Conservation (phyloP, 2,329 filamentous ascomycete genomes). For the Mycocentrospora acerina region DNA sequence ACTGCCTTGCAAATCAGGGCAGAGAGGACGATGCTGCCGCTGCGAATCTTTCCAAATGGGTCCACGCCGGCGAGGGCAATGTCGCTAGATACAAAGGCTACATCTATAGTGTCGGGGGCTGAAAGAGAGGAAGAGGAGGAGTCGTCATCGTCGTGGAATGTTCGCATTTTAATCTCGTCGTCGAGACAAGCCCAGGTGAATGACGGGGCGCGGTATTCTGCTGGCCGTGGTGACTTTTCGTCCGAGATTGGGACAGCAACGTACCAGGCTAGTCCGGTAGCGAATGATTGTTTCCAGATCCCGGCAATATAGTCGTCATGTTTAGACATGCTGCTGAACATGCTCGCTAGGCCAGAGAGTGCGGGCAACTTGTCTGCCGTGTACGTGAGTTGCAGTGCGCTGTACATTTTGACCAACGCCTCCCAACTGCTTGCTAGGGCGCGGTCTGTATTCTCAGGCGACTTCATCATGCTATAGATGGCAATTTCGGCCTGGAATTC, state of each 20-base stretch:
- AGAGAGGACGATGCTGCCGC: too few species aligned
- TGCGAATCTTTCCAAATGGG: too few species aligned
- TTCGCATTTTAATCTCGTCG: too few species aligned
- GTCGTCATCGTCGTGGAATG: too few species aligned
- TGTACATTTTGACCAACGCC: constrained; percentile 34
- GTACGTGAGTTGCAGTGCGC: constrained; percentile 28
- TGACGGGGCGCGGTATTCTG: constrained; percentile 31
- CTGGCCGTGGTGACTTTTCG: constrained; percentile 8
- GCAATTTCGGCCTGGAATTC: too few species aligned
- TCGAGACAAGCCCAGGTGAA: constrained; percentile 40
- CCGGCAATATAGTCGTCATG: constrained; percentile 36
- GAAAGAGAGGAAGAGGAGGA: too few species aligned
- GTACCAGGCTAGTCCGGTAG: constrained; percentile 35
- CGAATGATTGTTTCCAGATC: constrained; percentile 35
- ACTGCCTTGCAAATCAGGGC: too few species aligned
- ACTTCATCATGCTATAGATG: too few species aligned
- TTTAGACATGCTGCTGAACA: constrained; percentile 31
- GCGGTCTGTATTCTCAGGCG: too few species aligned
- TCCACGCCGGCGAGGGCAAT: too few species aligned
- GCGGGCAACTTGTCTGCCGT: constrained; percentile 34
- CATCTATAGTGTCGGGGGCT: too few species aligned
- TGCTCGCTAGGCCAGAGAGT: constrained; percentile 37
- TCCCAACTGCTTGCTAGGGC: constrained; percentile 20
- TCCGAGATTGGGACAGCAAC: constrained; percentile 5
- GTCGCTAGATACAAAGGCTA: too few species aligned